phyloP scores from a whole-genome alignment of 805 yeast species.

The Isabelozyma heimii region DNA sequence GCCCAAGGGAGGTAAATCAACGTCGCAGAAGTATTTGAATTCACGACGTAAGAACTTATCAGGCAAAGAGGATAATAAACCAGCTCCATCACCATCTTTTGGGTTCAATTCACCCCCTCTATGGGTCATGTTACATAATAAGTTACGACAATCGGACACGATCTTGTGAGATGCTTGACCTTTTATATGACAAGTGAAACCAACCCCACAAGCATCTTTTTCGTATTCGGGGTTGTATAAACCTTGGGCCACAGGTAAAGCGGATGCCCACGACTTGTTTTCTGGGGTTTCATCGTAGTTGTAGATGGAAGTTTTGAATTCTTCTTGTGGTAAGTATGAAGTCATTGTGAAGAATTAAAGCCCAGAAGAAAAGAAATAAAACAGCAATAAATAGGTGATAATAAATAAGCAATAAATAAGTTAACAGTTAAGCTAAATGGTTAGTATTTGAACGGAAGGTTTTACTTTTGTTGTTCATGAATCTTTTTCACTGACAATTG shows the following conservation, averaged over 20 bases:
- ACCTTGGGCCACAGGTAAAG: constrained; percentile 83
- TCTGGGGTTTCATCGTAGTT: constrained; percentile 71
- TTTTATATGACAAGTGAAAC: constrained; percentile 92
- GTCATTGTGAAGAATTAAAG: constrained; percentile 13
- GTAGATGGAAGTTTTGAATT: constrained; percentile 43
- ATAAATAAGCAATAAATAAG: neutral
- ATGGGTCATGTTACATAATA: constrained; percentile 97
- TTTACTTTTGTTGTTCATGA: too few species aligned
- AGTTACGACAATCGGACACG: constrained; percentile 81
- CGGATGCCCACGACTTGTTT: constrained; percentile 88
- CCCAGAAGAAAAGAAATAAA: neutral
- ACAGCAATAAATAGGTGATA: neutral
- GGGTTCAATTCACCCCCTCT: constrained; percentile 99
- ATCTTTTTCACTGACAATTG: too few species aligned
- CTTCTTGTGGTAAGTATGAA: constrained; percentile 40
- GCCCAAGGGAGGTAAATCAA: constrained; percentile 71
- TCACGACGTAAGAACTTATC: constrained; percentile 85
- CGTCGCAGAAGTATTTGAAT: constrained; percentile 65
- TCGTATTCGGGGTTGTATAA: constrained; percentile 91
- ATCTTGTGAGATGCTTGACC: constrained; percentile 87
- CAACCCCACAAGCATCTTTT: constrained; percentile 98
- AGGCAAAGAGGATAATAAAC: constrained; percentile 89
- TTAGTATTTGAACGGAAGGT: neutral
- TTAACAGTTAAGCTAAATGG: too few species aligned
- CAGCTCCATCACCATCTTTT: constrained; percentile 98